phyloP scores from a whole-genome alignment of 805 yeast species.

The Zygoascus biomembranicola region DNA sequence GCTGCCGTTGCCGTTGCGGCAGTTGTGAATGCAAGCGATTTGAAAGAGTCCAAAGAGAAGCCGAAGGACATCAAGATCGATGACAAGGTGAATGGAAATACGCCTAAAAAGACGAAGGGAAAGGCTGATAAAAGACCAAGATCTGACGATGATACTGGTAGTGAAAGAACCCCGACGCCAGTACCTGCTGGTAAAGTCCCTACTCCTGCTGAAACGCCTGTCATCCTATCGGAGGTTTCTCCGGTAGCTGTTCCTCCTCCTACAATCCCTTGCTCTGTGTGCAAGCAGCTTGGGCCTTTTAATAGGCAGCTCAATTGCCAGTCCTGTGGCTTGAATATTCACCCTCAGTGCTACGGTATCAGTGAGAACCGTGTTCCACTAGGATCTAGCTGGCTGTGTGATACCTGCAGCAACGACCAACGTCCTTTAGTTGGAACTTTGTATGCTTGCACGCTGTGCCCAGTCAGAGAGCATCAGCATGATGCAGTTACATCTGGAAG shows the following conservation, averaged over 20 bases:
- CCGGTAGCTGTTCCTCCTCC: slow-evolving; percentile 10
- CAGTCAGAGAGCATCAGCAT: slow-evolving; percentile 37
- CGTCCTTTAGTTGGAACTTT: slow-evolving; percentile 50
- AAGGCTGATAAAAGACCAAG: slow-evolving; percentile 3
- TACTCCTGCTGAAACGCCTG: neutral
- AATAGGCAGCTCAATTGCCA: slow-evolving; percentile 46
- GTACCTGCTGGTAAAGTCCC: neutral
- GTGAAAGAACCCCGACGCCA: slow-evolving; percentile 13
- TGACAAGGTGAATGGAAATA: neutral
- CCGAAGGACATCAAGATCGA: slow-evolving; percentile 1
- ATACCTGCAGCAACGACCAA: slow-evolving; percentile 62
- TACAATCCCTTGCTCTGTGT: slow-evolving; percentile 47
- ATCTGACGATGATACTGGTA: slow-evolving; percentile 8
- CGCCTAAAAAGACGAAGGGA: neutral
- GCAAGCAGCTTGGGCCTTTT: slow-evolving; percentile 35
- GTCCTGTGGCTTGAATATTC: slow-evolving; percentile 63
- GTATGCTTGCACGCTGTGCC: slow-evolving; percentile 63
- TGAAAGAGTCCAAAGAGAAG: slow-evolving; percentile 8
- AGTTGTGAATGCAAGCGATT: slow-evolving; percentile 7
- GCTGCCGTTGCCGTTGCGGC: slow-evolving; percentile 7
- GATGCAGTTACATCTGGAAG: slow-evolving; percentile 14
- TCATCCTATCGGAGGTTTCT: neutral
- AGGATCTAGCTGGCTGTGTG: slow-evolving; percentile 61
- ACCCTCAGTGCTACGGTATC: slow-evolving; percentile 61
- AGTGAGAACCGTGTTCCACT: slow-evolving; percentile 12